Evolutionary conservation across 345 rosid species (phyloP).

Genomic region (Erodium maritimum): DNA sequence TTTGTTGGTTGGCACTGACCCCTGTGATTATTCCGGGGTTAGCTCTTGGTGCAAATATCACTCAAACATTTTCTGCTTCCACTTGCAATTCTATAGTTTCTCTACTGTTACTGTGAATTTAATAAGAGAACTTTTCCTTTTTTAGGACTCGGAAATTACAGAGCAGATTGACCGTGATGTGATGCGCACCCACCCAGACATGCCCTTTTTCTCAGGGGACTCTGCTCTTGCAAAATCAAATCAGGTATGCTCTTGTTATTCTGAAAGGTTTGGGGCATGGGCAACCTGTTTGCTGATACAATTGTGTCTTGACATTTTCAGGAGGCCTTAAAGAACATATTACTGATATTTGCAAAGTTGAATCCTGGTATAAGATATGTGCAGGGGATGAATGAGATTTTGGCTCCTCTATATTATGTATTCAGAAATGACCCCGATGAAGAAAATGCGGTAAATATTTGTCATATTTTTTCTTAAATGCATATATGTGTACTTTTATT

Average conservation of each 20-base stretch:
- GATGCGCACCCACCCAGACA: conserved; percentile 92
- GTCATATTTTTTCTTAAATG: background rate
- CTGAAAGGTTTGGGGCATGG: no score
- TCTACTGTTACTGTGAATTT: conserved; percentile 4
- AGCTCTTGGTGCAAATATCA: no score
- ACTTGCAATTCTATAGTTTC: background rate
- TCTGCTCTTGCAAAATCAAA: conserved; percentile 14
- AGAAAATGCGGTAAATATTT: conserved; percentile 56
- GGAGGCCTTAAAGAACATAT: conserved; percentile 73
- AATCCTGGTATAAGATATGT: conserved; percentile 97
- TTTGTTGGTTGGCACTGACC: background rate
- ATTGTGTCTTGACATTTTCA: conserved; percentile 20
- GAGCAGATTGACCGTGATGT: conserved; percentile 97
- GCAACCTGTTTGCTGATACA: conserved; percentile 10
- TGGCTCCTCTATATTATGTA: conserved; percentile 82
- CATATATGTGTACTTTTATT: background rate
- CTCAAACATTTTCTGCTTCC: background rate
- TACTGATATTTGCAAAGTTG: conserved; percentile 79
- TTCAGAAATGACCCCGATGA: conserved; percentile 74
- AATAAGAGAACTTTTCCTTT: conserved; percentile 4
- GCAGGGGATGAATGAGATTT: conserved; percentile 96
- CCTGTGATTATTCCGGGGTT: no score
- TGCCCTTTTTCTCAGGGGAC: conserved; percentile 90
- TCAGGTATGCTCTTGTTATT: background rate
- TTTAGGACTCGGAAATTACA: conserved; percentile 71